Evolutionary conservation across 345 rosid genomes (phyloP), one percentile per base, ranked within the genome.

Genomic region (Syzygium grande): DNA sequence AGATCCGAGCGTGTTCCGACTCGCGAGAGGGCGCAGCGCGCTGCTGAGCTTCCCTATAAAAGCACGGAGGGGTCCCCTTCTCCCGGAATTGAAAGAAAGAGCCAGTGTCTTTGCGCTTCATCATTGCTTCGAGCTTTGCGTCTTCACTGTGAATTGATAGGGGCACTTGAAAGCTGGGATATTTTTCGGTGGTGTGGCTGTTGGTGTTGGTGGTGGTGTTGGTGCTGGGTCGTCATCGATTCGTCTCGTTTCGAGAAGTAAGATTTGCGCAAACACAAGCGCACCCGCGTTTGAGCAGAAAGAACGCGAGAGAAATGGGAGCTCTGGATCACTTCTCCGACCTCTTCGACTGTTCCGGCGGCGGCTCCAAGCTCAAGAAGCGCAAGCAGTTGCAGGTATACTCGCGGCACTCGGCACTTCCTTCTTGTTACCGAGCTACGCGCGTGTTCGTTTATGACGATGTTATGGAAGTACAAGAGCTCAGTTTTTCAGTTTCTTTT

Each of bases 261-360:
- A 68, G 79, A 68, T 68, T 21, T 68, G 43, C 46, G 46, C 79
- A 0, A 10, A 34, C 46, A 17, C 46, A 17, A 6, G 43, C 43
- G 7, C 6, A 15, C 77, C 38, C 23, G 46, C 46, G 6, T 68
- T 73, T 11, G 80, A 34, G 80, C 80, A 19, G 49, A 19, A 19
- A 34, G 80, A 38, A 73, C 3, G 80, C 49, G 49, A n/a, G 85
- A n/a, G 87, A 52, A 53, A 95, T 98, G 99, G 99, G 99, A 38
- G 97, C 90, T 91, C 91, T 98, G 34, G 99, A 97, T 95, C 98
- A 96, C 90, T 90, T 97, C 79, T 92, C 99, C 19, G 17, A 96
- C 88, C 89, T 94, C 88, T 96, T 96, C 61, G 97, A 96, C 87
- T 96, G 98, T 89, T 95, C 99, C 11, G 12, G 84, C 86, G 93